Conservation (phyloP, 345 rosid species). For the Limnanthes douglasii region DNA sequence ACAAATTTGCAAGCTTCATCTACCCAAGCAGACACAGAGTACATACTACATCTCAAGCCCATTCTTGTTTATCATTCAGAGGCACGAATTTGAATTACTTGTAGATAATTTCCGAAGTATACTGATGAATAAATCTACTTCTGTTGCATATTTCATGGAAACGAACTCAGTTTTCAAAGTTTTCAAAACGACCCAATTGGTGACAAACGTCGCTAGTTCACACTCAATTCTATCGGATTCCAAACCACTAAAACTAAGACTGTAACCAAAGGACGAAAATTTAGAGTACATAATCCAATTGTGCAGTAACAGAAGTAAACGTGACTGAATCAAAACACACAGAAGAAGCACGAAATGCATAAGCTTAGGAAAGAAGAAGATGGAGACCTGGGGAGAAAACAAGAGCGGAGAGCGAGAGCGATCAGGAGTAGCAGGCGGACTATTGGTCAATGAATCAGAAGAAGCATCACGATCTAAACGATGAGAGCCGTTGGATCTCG, state of each 20-base stretch:
- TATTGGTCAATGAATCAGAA: constrained; percentile 26
- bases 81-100: too few species aligned
- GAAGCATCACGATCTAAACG: constrained; percentile 21
- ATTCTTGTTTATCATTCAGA: too few species aligned
- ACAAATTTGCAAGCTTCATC: background rate
- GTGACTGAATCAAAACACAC: constrained; percentile 3
- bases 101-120: too few species aligned
- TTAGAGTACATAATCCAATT: background rate
- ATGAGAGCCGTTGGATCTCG: constrained; percentile 30
- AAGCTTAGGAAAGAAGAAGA: background rate
- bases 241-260: background rate
- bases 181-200: background rate
- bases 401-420: constrained; percentile 50
- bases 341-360: background rate
- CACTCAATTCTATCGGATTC: constrained; percentile 3
- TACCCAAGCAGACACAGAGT: background rate
- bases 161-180: too few species aligned
- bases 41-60: too few species aligned
- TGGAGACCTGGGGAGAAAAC: constrained; percentile 59
- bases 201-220: constrained; percentile 2
- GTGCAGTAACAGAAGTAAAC: constrained; percentile 3
- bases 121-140: too few species aligned
- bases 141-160: too few species aligned
- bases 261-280: background rate
- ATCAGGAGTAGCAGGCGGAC: constrained; percentile 43